These are phyloP conservation scores for Synchytrium microbalum DNA, from an alignment of 371 early-diverging fungal genomes.

Conservation along the genomic window DNA sequence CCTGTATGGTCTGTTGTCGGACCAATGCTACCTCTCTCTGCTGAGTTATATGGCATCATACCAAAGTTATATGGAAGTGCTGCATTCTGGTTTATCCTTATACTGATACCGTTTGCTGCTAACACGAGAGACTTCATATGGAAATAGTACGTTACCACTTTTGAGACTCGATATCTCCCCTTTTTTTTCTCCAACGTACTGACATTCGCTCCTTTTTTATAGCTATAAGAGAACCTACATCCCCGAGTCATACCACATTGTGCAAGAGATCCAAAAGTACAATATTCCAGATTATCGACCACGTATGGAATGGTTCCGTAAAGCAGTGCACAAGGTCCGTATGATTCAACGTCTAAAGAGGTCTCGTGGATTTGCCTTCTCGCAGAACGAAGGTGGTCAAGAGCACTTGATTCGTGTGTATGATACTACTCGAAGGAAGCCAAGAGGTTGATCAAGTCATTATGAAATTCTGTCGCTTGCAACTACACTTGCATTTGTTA, in stretches of 20 bases:
- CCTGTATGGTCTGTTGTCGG: slow-evolving; percentile 78
- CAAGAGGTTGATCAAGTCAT: slow-evolving; percentile 64
- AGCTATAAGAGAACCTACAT: slow-evolving; percentile 74
- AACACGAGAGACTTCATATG: slow-evolving; percentile 80
- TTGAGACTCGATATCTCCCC: not conserved
- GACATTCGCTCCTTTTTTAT: not conserved
- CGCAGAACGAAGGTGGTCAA: slow-evolving; percentile 94
- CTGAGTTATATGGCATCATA: slow-evolving; percentile 76
- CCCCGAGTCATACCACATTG: slow-evolving; percentile 80
- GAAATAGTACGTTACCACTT: slow-evolving; percentile 70
- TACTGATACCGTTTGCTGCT: slow-evolving; percentile 73
- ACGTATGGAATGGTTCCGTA: slow-evolving; percentile 92
- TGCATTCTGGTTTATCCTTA: slow-evolving; percentile 79
- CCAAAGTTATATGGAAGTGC: slow-evolving; percentile 64
- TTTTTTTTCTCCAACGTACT: not conserved
- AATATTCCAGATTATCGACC: slow-evolving; percentile 97
- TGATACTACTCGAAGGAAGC: slow-evolving; percentile 91
- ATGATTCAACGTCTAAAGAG: slow-evolving; percentile 86
- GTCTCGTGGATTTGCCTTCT: slow-evolving; percentile 94
- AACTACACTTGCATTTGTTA: no score
- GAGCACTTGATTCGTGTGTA: slow-evolving; percentile 88
- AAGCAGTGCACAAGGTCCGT: slow-evolving; percentile 94
- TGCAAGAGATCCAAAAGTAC: slow-evolving; percentile 94
- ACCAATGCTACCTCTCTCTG: slow-evolving; percentile 63
- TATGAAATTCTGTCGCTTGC: no score